These are phyloP conservation scores for Scytalidium sp. DNA, from an alignment of 2,329 filamentous ascomycete genomes.

Conservation along the genomic window DNA sequence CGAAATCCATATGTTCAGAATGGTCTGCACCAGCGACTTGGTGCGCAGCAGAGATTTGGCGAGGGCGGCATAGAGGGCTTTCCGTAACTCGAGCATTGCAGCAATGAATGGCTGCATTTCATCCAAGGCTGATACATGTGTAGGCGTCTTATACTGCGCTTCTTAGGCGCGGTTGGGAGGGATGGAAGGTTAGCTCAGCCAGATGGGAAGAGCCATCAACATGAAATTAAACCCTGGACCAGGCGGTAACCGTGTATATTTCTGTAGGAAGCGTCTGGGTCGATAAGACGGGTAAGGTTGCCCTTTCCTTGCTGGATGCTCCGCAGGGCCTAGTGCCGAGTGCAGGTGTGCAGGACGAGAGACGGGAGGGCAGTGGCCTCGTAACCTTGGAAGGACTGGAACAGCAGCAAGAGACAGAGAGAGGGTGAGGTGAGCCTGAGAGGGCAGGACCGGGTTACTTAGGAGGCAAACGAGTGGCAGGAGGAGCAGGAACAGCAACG, in stretches of 20 bases:
- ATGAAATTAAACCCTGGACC: background rate
- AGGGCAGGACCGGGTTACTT: background rate
- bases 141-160: slow-evolving; percentile 16
- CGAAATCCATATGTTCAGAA: slow-evolving; percentile 52
- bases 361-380: background rate
- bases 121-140: slow-evolving; percentile 25
- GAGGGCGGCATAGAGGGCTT: slow-evolving; percentile 50
- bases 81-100: slow-evolving; percentile 56
- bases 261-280: background rate
- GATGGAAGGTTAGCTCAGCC: background rate
- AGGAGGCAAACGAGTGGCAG: slow-evolving; percentile 1
- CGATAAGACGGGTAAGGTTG: background rate
- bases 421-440: background rate
- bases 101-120: slow-evolving; percentile 48
- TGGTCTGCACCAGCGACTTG: slow-evolving; percentile 55
- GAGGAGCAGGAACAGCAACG: background rate
- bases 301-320: background rate
- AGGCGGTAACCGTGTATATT: background rate
- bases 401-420: background rate
- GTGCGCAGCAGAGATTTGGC: slow-evolving; percentile 56
- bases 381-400: background rate
- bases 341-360: background rate
- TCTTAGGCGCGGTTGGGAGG: slow-evolving; percentile 2
- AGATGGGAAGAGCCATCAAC: background rate
- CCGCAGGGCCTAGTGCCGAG: background rate